Base-by-base conservation (phyloP, 805 yeast genomes). In the Barnettozyma pratensis region DNA sequence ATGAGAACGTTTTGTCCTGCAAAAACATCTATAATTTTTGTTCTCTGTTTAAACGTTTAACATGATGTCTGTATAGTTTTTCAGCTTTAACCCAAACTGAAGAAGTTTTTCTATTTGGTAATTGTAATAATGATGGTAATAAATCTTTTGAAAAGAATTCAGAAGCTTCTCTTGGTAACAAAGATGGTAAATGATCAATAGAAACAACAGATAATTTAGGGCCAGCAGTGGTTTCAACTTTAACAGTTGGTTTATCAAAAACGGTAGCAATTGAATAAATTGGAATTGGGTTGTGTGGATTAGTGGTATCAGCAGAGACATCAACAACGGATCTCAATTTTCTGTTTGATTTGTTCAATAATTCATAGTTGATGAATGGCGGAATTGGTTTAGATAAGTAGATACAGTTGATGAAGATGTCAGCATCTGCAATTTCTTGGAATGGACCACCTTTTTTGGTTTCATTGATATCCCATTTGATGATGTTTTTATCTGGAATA, bases 391-490 rank as follows among this genome's bases (percentile, higher is more conserved):
- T 74, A 39, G 97, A 87, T 60, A 94, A 74, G 72, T 94, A 94
- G 69, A 94, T 94, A 76, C 99, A 94, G 76, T 94, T 94, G 72
- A 94, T 80, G 67, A 94, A 94, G 58, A 94, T 81, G 66, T 94
- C 98, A 30, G 89, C 79, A 42, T 76, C 70, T 34, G 87, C 89
- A 59, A 94, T 94, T 72, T 94, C 97, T 67, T 79, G 66, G 79
- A 94, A 94, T 53, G 99, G 99, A 45, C 99, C 99, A 54, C 99
- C 99, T 70, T 78, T 82, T 58, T 94, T 83, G 51, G 99, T 94
- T 75, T 94, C 99, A 51, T 86, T 80, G 79, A 94, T 89, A 70
- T 94, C 99, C 99, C 99, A 94, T 74, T 87, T 86, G 60, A 77
- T 66, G 53, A 94, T 81, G 69, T 88, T 85, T 49, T 72, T 79